phyloP scores from a whole-genome alignment of 2,329 filamentous ascomycete species.

The Mariannaea sp. region DNA sequence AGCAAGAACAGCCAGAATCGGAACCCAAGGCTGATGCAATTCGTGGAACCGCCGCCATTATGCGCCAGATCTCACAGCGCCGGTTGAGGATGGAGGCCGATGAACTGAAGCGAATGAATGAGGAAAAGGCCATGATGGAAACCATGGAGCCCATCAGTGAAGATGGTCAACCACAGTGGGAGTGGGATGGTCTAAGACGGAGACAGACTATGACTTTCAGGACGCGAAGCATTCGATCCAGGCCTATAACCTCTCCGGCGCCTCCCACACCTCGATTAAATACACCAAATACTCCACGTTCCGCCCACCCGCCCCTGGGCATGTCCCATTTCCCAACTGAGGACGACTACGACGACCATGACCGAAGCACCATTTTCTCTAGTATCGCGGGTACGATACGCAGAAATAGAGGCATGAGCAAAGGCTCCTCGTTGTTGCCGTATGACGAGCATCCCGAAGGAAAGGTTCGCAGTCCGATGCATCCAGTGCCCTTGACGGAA shows the following conservation, averaged over 20 bases:
- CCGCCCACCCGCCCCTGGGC: slow-evolving; percentile 60
- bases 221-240: slow-evolving; percentile 37
- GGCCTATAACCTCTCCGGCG: slow-evolving; percentile 36
- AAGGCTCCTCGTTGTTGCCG: slow-evolving; percentile 40
- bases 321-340: slow-evolving; percentile 77
- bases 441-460: slow-evolving; percentile 46
- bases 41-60: slow-evolving; percentile 84
- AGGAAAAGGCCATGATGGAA: slow-evolving; percentile 74
- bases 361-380: slow-evolving; percentile 55
- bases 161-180: slow-evolving; percentile 69
- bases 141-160: slow-evolving; percentile 76
- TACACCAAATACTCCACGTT: slow-evolving; percentile 31
- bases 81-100: slow-evolving; percentile 79
- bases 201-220: slow-evolving; percentile 60
- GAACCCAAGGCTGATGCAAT: slow-evolving; percentile 97
- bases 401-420: slow-evolving; percentile 42
- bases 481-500: slow-evolving; percentile 66
- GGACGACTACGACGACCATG: slow-evolving; percentile 60
- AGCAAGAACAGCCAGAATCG: slow-evolving; percentile 93
- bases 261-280: slow-evolving; percentile 34
- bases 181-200: slow-evolving; percentile 90
- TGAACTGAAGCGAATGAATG: slow-evolving; percentile 77
- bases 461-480: slow-evolving; percentile 59
- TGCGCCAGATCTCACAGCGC: slow-evolving; percentile 77
- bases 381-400: slow-evolving; percentile 61